Evolutionary conservation across 345 rosid genomes (phyloP), one percentile per base, ranked within the genome.

Genomic region (Populus euphratica): DNA sequence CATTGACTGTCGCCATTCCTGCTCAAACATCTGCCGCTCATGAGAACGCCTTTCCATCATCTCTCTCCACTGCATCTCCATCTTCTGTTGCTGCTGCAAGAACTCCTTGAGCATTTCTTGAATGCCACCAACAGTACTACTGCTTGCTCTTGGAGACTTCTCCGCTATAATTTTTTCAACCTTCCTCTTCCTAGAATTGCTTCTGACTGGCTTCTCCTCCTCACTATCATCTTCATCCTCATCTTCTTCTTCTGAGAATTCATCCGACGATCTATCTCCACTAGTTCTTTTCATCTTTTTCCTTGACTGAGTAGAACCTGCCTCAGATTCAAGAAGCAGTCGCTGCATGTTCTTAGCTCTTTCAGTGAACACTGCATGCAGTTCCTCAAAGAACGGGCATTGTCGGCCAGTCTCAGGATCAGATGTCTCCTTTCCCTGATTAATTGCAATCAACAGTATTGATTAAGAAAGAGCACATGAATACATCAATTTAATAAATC

Each of bases 361-460:
- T 73, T 79, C 88, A 29, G 78, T 70, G 81, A 90, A 88, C 9
- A 87, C 76, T 1, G 81, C 83, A 27, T 88, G 89, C 64, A 90
- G 80, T 39, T 90, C 90, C 69, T 87, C 88, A 49, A 84, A 90
- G 81, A 90, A 90, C 2, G 86, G 89, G 61, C 87, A 90, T 43
- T 82, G 86, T 73, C 81, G 72, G 52, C 86, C 87, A 67, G 73
- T 83, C 63, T 87, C 88, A 6, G 86, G 83, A 81, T 87, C 87
- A 49, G 88, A 82, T 56, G 90, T 84, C 82, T 90, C 93, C 81
- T 82, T 87, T 62, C 89, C 93, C 90, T 90, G 81, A 25, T 76
- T 38, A 76, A 76, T 68, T 9, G 10, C 18, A n/a, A 65, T 10
- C 38, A 31, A 76, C 39, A 36, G 16, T 38, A 23, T 1, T 18